Evolutionary conservation across 306 rosid genomes (phyloP).

Genomic region (Cucumis sativus): Cucumber_9930_V3 NC_026660.2:25957501-25958000

Average conservation of each 20-base stretch:
- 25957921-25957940: slow-evolving; percentile 72
- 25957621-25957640: too few relatives aligned
- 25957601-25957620: too few relatives aligned
- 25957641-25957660: too few relatives aligned
- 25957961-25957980: slow-evolving; percentile 56
- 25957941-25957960: slow-evolving; percentile 77
- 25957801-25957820: slow-evolving; percentile 80
- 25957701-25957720: too few relatives aligned
- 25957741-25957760: too few relatives aligned
- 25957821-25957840: slow-evolving; percentile 79
- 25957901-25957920: slow-evolving; percentile 45
- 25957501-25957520: neutral
- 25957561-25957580: too few relatives aligned
- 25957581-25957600: too few relatives aligned
- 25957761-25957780: too few relatives aligned
- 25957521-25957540: neutral
- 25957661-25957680: too few relatives aligned
- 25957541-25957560: too few relatives aligned
- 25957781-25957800: neutral
- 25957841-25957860: slow-evolving; percentile 89
- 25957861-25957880: slow-evolving; percentile 67
- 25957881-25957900: slow-evolving; percentile 66
- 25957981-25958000: slow-evolving; percentile 79
- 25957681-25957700: too few relatives aligned
- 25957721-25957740: too few relatives aligned